Conservation (phyloP, 345 rosid species). For the Kernera saxatilis region DNA sequence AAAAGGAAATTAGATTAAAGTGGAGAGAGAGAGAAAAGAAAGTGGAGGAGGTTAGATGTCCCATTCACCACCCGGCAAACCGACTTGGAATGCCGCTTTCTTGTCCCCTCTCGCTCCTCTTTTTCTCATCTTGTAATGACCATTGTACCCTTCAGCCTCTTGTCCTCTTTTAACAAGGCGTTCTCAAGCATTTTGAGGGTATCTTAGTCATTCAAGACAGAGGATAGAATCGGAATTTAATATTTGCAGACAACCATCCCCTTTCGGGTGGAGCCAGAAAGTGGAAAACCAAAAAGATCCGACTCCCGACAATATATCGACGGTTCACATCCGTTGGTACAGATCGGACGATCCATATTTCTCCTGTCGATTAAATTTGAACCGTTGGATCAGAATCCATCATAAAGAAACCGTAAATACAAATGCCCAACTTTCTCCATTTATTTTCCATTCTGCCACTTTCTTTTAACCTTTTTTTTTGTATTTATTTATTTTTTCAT, state of each 20-base stretch:
- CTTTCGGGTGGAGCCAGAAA: conserved; percentile 31
- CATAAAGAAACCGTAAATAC: neutral
- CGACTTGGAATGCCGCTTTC: conserved; percentile 41
- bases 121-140: neutral
- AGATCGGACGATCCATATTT: conserved; percentile 6
- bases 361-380: neutral
- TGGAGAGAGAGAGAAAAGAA: conserved; percentile 19
- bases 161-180: neutral
- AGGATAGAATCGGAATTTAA: conserved; percentile 19
- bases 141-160: neutral
- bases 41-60: conserved; percentile 39
- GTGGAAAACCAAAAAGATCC: conserved; percentile 17
- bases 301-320: conserved; percentile 21
- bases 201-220: neutral
- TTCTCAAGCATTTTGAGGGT: neutral
- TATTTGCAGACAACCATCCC: conserved; percentile 32
- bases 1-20: neutral
- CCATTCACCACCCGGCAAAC: conserved; percentile 40
- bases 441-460: conserved; percentile 22
- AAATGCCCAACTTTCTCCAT: conserved; percentile 6
- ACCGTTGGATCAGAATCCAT: conserved; percentile 23
- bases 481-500: neutral
- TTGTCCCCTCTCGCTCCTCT: conserved; percentile 32
- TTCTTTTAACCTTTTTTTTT: neutral
- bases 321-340: neutral